Conservation (phyloP, 1,284 basidiomycete species). For the Mycosarcoma maydis region DNA sequence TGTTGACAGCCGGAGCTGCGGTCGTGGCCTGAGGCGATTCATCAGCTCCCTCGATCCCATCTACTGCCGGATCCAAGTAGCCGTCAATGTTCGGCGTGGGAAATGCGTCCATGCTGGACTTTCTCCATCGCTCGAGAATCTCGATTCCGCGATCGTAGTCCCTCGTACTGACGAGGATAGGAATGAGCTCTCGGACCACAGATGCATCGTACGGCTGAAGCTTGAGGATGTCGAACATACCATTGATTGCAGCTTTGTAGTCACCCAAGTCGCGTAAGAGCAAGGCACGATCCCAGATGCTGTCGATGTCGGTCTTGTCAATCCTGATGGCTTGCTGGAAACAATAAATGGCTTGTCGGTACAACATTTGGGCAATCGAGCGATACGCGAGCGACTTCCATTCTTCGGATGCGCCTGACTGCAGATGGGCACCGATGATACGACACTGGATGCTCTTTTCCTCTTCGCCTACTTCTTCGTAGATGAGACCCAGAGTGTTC, state of each 20-base stretch:
- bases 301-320: conserved; percentile 82
- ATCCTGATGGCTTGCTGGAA: conserved; percentile 83
- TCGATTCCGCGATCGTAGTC: conserved; percentile 75
- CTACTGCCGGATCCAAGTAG: neutral
- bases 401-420: conserved; percentile 78
- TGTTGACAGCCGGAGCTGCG: conserved; percentile 17
- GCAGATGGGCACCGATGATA: conserved; percentile 89
- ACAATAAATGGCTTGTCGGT: conserved; percentile 90
- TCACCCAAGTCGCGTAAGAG: conserved; percentile 81
- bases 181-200: conserved; percentile 81
- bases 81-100: conserved; percentile 53
- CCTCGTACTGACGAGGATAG: conserved; percentile 77
- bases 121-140: conserved; percentile 76
- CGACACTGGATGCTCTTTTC: conserved; percentile 82
- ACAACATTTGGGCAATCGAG: conserved; percentile 75
- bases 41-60: too few relatives aligned
- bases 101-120: conserved; percentile 65
- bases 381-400: conserved; percentile 79
- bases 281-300: conserved; percentile 88
- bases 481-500: conserved; percentile 84
- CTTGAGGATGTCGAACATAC: conserved; percentile 79
- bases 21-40: too few relatives aligned
- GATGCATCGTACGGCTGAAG: conserved; percentile 82
- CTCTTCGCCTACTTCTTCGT: conserved; percentile 76
- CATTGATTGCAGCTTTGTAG: conserved; percentile 79